A percentile compares a stretch with the other conserved stretches of the same genome.
Conservation (phyloP, 2,329 filamentous ascomycete genomes). For the Phaeosphaeria sp. region DNA sequence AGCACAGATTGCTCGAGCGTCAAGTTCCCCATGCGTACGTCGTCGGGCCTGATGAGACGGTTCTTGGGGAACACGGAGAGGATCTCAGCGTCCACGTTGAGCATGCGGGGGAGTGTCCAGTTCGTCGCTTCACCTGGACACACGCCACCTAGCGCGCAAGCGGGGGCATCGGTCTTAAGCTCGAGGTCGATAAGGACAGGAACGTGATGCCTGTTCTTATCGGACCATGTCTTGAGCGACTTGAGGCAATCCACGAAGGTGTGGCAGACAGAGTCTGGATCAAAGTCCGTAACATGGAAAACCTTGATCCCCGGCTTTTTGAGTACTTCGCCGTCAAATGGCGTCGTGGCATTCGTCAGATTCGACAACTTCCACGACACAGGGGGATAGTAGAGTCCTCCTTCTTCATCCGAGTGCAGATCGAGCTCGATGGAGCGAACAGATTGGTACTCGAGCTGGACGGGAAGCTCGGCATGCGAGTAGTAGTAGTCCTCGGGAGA, state of each 20-base stretch:
- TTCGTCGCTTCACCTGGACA: constrained; percentile 51
- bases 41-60: constrained; percentile 57
- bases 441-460: constrained; percentile 56
- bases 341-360: constrained; percentile 48
- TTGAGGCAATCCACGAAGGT: constrained; percentile 55
- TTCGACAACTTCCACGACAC: constrained; percentile 52
- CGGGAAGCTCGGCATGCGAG: constrained; percentile 54
- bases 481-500: constrained; percentile 55
- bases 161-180: constrained; percentile 53
- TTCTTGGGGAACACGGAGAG: constrained; percentile 50
- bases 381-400: constrained; percentile 57
- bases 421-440: constrained; percentile 59
- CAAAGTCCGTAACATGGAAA: constrained; percentile 59
- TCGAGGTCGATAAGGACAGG: constrained; percentile 60
- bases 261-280: constrained; percentile 56
- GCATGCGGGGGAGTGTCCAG: constrained; percentile 54
- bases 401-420: constrained; percentile 57
- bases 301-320: constrained; percentile 57
- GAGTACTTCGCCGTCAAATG: constrained; percentile 50
- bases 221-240: constrained; percentile 55
- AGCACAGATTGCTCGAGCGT: constrained; percentile 58
- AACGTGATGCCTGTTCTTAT: constrained; percentile 52
- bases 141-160: constrained; percentile 42
- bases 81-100: constrained; percentile 57
- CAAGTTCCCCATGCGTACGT: constrained; percentile 50